Evolutionary conservation across 768 basidiomycete genomes (phyloP), one percentile per base, ranked within the genome.

Genomic region (Amanita subjunquillea): DNA sequence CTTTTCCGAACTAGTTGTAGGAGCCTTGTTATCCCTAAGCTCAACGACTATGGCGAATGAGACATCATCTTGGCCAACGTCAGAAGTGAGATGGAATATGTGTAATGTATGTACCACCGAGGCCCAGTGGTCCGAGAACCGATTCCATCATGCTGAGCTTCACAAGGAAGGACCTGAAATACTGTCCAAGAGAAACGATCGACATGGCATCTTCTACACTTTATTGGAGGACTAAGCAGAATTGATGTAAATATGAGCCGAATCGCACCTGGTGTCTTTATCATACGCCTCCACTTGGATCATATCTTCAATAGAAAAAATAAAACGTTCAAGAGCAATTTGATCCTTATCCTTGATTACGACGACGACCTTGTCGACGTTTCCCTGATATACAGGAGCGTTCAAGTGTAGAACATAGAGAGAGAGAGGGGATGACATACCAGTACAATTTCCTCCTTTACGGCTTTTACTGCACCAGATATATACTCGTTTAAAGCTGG

Each of bases 401-500:
- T 32, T 48, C 34, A 5, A 25, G 7, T 12, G 45, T 4, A 22
- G 15, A 23, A 36, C 2, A n/a, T 7, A 8, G 17, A 34, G 6
- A 34, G 27, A 4, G 6, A 34, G 27, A 4, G 38, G n/a, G 47
- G 17, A 12, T 17, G 29, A 57, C 73, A 55, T 58, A 91, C 91
- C 52, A 73, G 70, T 17, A 71, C 64, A 12, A 96, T 72, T 64
- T 95, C 91, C 43, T 89, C 87, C 17, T 77, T 74, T 27, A 93
- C 66, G n/a, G 89, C 85, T 60, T 85, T 85, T 53, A 92, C 75
- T 2, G 90, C 86, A 17, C 87, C 87, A n/a, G 89, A 80, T 52
- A 98, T 85, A 63, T 96, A 98, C 42, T 86, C 82, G 57, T 89
- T 87, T 49, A 98, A 72, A 39, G 79, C 79, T 2, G 93, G 92